Evolutionary conservation across 2,329 filamentous ascomycete species (phyloP).

Genomic region (Microthyrium microscopicum): DNA sequence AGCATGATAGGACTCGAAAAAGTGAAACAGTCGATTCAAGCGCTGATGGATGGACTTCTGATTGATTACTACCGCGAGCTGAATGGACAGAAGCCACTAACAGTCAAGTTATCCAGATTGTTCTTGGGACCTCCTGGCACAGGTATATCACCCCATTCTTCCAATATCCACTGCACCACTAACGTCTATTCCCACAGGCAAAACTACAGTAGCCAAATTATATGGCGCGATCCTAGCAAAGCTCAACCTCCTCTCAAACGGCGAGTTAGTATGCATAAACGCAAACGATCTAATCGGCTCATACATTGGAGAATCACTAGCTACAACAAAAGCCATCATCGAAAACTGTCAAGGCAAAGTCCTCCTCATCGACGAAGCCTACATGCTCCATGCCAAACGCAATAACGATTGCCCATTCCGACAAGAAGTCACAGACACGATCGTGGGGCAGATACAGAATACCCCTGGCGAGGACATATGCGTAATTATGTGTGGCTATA

Average conservation of each 20-base stretch:
- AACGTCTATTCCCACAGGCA: too few species aligned
- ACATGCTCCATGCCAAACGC: slow-evolving; percentile 6
- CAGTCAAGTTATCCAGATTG: background rate
- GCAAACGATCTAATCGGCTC: slow-evolving; percentile 5
- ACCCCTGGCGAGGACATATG: slow-evolving; percentile 1
- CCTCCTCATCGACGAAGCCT: slow-evolving; percentile 10
- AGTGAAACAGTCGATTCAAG: background rate
- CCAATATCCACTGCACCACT: too few species aligned
- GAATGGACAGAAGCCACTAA: background rate
- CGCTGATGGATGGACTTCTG: background rate
- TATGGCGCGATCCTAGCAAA: background rate
- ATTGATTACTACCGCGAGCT: background rate
- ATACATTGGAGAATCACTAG: slow-evolving; percentile 2
- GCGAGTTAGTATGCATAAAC: slow-evolving; percentile 1
- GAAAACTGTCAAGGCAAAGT: slow-evolving; percentile 8
- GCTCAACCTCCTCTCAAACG: background rate
- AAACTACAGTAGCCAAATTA: background rate
- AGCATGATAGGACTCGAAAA: background rate
- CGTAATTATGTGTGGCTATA: slow-evolving; percentile 6
- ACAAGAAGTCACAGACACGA: slow-evolving; percentile 4
- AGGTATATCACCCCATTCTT: too few species aligned
- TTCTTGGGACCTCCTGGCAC: background rate
- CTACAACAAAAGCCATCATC: slow-evolving; percentile 6
- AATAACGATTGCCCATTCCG: background rate
- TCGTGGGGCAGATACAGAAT: slow-evolving; percentile 5